A percentile compares a stretch with the other conserved stretches of the same genome.
phyloP scores from a whole-genome alignment of 2,329 filamentous ascomycete species.

The Colletotrichum godetiae region DNA sequence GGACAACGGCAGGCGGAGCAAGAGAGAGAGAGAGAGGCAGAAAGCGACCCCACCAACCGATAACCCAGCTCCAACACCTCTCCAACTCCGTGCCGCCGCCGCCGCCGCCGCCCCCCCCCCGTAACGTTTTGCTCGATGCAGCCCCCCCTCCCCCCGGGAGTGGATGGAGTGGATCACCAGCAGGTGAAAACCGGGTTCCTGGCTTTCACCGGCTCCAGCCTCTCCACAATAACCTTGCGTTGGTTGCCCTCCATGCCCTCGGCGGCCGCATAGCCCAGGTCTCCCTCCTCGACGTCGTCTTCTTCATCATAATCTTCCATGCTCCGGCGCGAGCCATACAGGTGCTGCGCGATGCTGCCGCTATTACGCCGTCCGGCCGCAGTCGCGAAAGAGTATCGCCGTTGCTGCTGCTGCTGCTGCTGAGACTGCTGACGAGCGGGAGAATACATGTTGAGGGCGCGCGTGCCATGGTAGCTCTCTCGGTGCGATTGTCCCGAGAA shows the following conservation, averaged over 20 bases:
- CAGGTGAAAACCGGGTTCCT: conserved; percentile 97
- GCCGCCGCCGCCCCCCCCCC: background rate
- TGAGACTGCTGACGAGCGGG: conserved; percentile 52
- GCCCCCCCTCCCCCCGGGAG: background rate
- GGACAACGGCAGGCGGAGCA: background rate
- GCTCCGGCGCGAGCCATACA: conserved; percentile 52
- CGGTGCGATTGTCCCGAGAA: conserved; percentile 27
- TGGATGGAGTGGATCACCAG: conserved; percentile 72
- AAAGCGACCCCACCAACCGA: conserved; percentile 15
- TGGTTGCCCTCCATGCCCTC: conserved; percentile 93
- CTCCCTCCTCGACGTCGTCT: conserved; percentile 86
- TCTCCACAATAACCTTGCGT: conserved; percentile 95
- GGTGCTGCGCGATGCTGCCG: conserved; percentile 63
- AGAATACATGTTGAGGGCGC: conserved; percentile 56
- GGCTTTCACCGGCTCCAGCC: conserved; percentile 94
- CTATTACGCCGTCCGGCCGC: conserved; percentile 59
- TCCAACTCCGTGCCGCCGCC: conserved; percentile 12
- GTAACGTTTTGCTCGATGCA: conserved; percentile 23
- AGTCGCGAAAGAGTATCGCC: conserved; percentile 66
- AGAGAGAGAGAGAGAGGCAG: background rate
- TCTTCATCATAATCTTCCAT: conserved; percentile 52
- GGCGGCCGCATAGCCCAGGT: conserved; percentile 93
- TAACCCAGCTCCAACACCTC: conserved; percentile 6
- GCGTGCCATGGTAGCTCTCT: conserved; percentile 51
- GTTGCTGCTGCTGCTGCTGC: conserved; percentile 62